Evolutionary conservation across 1,284 basidiomycete species (phyloP).

Genomic region (Ceratobasidium sp.): DNA sequence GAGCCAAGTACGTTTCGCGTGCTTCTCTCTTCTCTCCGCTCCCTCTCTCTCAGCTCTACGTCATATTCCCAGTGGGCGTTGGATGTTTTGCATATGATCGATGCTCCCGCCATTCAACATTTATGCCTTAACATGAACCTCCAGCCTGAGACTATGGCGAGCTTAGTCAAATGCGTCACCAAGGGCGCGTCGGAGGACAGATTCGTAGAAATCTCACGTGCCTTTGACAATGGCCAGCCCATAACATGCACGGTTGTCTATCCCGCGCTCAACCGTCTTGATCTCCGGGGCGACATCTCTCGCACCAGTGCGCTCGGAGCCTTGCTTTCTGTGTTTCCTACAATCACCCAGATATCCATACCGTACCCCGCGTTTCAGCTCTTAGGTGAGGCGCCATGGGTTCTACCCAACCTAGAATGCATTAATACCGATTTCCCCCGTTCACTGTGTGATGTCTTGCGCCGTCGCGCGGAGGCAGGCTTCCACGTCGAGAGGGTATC

Average conservation of each 20-base stretch:
- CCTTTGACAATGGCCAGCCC: not conserved
- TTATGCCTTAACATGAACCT: not conserved
- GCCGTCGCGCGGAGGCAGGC: not conserved
- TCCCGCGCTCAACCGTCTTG: not conserved
- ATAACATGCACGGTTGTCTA: not conserved
- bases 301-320: not conserved
- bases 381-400: not conserved
- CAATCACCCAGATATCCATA: not conserved
- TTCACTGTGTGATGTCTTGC: not conserved
- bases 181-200: not conserved
- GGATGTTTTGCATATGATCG: not conserved
- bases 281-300: not conserved
- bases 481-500: not conserved
- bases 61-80: not conserved
- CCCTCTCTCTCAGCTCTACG: not conserved
- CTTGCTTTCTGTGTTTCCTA: not conserved
- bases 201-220: not conserved
- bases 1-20: not conserved
- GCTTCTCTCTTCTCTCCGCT: not conserved
- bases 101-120: slow-evolving; percentile 2
- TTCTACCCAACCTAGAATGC: not conserved
- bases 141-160: not conserved
- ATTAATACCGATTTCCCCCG: too few species aligned
- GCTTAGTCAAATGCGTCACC: not conserved
- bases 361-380: not conserved